Base-by-base conservation (phyloP, 2,329 filamentous ascomycete genomes). In the Byssothecium circinans region DNA sequence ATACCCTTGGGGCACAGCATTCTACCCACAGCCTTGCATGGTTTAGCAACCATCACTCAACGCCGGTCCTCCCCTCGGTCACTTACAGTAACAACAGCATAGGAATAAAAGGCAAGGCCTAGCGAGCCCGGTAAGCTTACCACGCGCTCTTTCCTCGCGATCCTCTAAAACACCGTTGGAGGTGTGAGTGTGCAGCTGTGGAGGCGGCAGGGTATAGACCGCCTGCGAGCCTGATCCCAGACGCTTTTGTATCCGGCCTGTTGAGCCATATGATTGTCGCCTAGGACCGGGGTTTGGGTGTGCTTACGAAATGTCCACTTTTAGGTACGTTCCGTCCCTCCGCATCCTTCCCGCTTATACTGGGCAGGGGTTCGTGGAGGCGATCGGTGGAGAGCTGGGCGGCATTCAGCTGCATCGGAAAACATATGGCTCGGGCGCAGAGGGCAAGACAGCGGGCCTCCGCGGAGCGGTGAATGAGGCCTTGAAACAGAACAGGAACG, bases 301-400 rank as follows among this genome's bases (percentile, higher is more conserved):
- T 5, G 29, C 29, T 32, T 25, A 42, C 36, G 38, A 43, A n/a
- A 47, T 32, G 25, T 30, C 47, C 39, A 22, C 12, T 52, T 54
- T 43, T 23, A 53, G 53, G 41, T 46, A 29, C 35, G 27, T 47
- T 53, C 51, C 57, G 57, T 47, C 34, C 39, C 50, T 57, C 54
- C 56, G 54, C 50, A 43, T 57, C 53, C 53, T 55, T 55, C 50
- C 57, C 54, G 54, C 46, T 40, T 41, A 35, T 45, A n/a, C 36
- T 41, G 29, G 35, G 35, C 41, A 41, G 43, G 42, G 47, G 20
- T 33, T 8, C 29, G 45, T 19, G 29, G 20, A 15, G 20, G 18
- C 42, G 37, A 47, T 49, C 42, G 39, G 43, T 42, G 45, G 41
- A 35, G 15, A 29, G 17, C 14, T 29, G 33, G 39, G n/a, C 41